phyloP scores from a whole-genome alignment of 2,329 filamentous ascomycete genomes.

The Fusarium penzigii region DNA sequence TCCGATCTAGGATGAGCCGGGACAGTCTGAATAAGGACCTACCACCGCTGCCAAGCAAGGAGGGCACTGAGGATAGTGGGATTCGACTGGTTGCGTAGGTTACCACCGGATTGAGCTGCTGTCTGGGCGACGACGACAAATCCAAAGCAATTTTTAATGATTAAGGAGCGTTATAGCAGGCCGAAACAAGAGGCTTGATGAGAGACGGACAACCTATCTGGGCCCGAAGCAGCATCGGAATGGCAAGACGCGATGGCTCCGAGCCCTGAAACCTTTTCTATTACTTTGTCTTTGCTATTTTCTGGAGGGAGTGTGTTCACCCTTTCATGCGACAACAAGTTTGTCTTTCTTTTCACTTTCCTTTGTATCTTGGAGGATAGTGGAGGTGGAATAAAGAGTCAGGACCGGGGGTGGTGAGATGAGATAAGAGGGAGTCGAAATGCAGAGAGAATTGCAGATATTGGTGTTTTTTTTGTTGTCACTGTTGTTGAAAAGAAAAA shows the following conservation, averaged over 20 bases:
- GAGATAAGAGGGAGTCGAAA: slow-evolving; percentile 1
- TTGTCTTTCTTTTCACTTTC: slow-evolving; percentile 18
- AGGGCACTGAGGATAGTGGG: slow-evolving; percentile 28
- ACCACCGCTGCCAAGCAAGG: slow-evolving; percentile 53
- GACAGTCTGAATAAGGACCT: slow-evolving; percentile 63
- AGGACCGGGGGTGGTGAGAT: slow-evolving; percentile 2
- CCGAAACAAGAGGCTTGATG: slow-evolving; percentile 21
- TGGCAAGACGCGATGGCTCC: slow-evolving; percentile 27
- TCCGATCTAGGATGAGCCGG: slow-evolving; percentile 47
- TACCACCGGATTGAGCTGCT: slow-evolving; percentile 20
- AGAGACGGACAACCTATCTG: slow-evolving; percentile 27
- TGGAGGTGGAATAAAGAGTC: slow-evolving; percentile 6
- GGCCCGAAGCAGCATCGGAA: slow-evolving; percentile 31
- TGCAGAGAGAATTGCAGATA: slow-evolving; percentile 25
- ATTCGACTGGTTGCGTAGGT: slow-evolving; percentile 36
- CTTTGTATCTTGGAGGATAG: slow-evolving; percentile 1
- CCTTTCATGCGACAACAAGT: slow-evolving; percentile 13
- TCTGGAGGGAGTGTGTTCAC: background rate
- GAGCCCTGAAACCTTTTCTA: background rate
- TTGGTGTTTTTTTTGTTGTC: slow-evolving; percentile 33
- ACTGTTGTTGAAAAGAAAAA: slow-evolving; percentile 15
- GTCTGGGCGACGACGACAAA: slow-evolving; percentile 18
- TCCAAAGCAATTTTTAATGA: slow-evolving; percentile 21
- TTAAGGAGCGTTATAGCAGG: slow-evolving; percentile 24
- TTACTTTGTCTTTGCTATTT: slow-evolving; percentile 20